Base-by-base conservation (phyloP, 352 stramenopile genomes). In the Phytophthora brassicae region DNA sequence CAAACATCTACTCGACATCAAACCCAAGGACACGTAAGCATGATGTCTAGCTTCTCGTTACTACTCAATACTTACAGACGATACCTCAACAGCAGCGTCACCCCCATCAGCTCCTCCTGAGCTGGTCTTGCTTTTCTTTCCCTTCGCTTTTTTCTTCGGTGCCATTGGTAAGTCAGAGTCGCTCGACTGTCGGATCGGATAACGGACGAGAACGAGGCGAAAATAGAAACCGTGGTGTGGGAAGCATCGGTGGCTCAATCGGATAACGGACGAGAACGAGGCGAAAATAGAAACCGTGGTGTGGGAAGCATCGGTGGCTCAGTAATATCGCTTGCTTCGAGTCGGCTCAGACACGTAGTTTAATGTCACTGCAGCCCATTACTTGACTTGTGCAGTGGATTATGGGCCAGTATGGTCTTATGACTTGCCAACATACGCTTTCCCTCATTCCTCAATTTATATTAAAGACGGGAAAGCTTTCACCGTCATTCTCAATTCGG, bases 121-220 rank as follows among this genome's bases (percentile, higher is more conserved):
- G 39, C 23, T 65, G 14, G 57, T 31, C 26, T 69, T 68, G 33
- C 14, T 51, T 53, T 77, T 57, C 51, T 74, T 74, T 35, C 58
- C 43, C 53, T 73, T 79, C 6, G 19, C 42, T 39, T 83, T 83
- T 60, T 83, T 83, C 65, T 83, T 80, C 8, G 66, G 68, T 17
- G 71, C 53, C 71, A 79, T 79, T n/a, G 4, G 22, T n/a, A 17
- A n/a, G 28, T 14, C 2, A n/a, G 20, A 38, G 43, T 16, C 12
- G 20, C 24, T 43, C 7, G 17, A 44, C 3, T 1, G 26, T 31
- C 26, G 26, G 20, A 12, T 36, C 12, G 41, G 31, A 45, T 42
- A 66, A 66, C 42, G 42, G 50, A 42, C 41, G 23, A 47, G 0
- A n/a, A n/a, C 17, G 43, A 2, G 14, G 16, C 24, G 53, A 63